These are phyloP conservation scores for Macrophomina tecta DNA, from an alignment of 2,329 filamentous ascomycete species.

Conservation along the genomic window DNA sequence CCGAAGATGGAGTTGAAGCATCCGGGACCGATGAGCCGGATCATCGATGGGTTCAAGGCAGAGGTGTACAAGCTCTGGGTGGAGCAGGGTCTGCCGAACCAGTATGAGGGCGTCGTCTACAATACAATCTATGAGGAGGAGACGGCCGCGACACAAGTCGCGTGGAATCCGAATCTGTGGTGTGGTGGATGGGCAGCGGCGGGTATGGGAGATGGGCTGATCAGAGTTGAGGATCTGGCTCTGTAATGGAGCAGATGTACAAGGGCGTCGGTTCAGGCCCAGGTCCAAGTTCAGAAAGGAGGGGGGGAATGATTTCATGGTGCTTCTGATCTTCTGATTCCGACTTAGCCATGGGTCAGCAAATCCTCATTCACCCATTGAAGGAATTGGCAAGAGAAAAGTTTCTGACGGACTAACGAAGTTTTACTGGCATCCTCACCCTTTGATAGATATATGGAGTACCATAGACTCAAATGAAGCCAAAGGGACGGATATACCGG, in stretches of 20 bases:
- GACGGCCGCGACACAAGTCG: constrained; percentile 51
- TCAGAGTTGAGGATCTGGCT: constrained; percentile 56
- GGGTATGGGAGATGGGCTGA: constrained; percentile 54
- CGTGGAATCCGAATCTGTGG: constrained; percentile 59
- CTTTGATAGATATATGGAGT: too few relatives aligned
- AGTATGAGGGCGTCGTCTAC: constrained; percentile 39
- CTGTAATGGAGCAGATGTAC: background rate
- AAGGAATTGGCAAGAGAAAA: too few relatives aligned
- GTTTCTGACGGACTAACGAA: too few relatives aligned
- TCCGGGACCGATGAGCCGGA: constrained; percentile 39
- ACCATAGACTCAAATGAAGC: too few relatives aligned
- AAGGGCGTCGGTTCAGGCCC: too few relatives aligned
- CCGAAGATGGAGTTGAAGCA: constrained; percentile 1
- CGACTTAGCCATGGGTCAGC: too few relatives aligned
- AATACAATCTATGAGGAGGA: constrained; percentile 54
- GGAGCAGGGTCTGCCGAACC: constrained; percentile 30
- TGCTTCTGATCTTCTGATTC: too few relatives aligned
- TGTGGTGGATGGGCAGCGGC: constrained; percentile 59
- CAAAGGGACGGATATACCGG: too few relatives aligned
- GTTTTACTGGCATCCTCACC: too few relatives aligned
- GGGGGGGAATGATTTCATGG: too few relatives aligned
- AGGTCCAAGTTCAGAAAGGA: too few relatives aligned
- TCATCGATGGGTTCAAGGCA: constrained; percentile 51
- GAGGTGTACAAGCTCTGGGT: constrained; percentile 36
- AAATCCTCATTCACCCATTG: too few relatives aligned